A percentile compares a stretch with the other conserved stretches of the same genome.
These are phyloP conservation scores for Boletellus ananas DNA, from an alignment of 768 basidiomycete species.

Conservation along the genomic window DNA sequence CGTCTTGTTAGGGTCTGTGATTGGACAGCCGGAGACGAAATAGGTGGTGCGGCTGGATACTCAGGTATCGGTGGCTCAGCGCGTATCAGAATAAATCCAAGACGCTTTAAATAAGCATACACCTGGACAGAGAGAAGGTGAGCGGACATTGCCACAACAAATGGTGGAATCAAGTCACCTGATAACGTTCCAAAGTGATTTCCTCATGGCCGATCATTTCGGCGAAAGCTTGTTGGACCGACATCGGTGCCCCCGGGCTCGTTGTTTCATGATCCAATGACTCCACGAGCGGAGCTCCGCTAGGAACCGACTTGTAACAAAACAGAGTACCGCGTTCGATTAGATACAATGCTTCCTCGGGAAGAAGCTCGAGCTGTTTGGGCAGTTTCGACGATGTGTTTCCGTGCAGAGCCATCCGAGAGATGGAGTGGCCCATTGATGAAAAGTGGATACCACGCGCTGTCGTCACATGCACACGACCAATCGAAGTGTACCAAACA, in stretches of 20 bases:
- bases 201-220: slow-evolving; percentile 81
- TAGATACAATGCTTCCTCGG: slow-evolving; percentile 93
- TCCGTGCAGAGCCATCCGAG: slow-evolving; percentile 38
- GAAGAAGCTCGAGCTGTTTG: slow-evolving; percentile 79
- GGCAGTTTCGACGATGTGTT: slow-evolving; percentile 39
- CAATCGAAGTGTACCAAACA: slow-evolving; percentile 68
- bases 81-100: slow-evolving; percentile 89
- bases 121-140: slow-evolving; percentile 48
- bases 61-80: slow-evolving; percentile 53
- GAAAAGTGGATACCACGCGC: slow-evolving; percentile 81
- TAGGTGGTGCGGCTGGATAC: slow-evolving; percentile 49
- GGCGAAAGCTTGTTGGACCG: slow-evolving; percentile 83
- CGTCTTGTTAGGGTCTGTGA: neutral
- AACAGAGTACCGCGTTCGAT: slow-evolving; percentile 86
- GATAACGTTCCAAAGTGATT: slow-evolving; percentile 81
- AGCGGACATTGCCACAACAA: neutral
- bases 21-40: slow-evolving; percentile 6
- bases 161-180: slow-evolving; percentile 46
- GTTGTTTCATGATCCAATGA: slow-evolving; percentile 30
- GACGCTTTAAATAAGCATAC: slow-evolving; percentile 85
- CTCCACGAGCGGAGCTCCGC: slow-evolving; percentile 19
- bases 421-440: slow-evolving; percentile 75
- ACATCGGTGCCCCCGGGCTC: slow-evolving; percentile 71
- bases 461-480: slow-evolving; percentile 64
- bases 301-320: slow-evolving; percentile 62